Base-by-base conservation (phyloP, 2,329 filamentous ascomycete genomes). In the Didymosphaeria variabile region DNA sequence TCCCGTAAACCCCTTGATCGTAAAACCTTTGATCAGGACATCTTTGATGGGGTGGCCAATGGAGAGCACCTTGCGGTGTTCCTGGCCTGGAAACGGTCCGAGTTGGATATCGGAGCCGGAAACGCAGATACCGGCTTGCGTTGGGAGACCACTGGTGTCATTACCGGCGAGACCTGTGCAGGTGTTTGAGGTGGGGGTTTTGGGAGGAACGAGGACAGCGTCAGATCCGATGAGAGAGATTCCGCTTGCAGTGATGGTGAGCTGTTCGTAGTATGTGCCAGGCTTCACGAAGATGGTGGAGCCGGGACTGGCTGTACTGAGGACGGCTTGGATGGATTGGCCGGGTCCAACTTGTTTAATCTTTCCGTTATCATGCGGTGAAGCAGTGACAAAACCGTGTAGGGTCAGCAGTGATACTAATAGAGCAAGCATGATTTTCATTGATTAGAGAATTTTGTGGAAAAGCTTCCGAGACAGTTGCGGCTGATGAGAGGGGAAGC, bases 51-150 rank as follows among this genome's bases (percentile, higher is more conserved):
- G 59, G 23, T 59, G 36, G 26, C 55, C 51, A 9, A 54, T 51
- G 0, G 12, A 21, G 3, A 36, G 26, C 23, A 62, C 47, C 40
- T 59, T 62, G 26, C 42, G 47, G 34, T 66, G 62, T n/a, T 55
- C 19, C 12, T 34, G 32, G 23, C 8, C 23, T 5, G 44, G 38
- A 19, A 53, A 59, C 1, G 9, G 1, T 9, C 17, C 57, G 38
- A 66, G 59, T 29, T 46, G 21, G n/a, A 62, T 44, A 12, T 42
- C 32, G n/a, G 45, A 49, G 12, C 59, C 57, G 17, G 63, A 44
- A 17, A 64, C 63, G n/a, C 64, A 66, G 51, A 66, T 66, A 23
- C 64, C 64, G 5, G 61, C 64, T 34, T 63, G 56, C 5, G 57
- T 57, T 15, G 53, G 36, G 4, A 23, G 31, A 8, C 26, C 42